phyloP scores from a whole-genome alignment of 441 rosid species.

The Pelargonium fulgidum region DNA sequence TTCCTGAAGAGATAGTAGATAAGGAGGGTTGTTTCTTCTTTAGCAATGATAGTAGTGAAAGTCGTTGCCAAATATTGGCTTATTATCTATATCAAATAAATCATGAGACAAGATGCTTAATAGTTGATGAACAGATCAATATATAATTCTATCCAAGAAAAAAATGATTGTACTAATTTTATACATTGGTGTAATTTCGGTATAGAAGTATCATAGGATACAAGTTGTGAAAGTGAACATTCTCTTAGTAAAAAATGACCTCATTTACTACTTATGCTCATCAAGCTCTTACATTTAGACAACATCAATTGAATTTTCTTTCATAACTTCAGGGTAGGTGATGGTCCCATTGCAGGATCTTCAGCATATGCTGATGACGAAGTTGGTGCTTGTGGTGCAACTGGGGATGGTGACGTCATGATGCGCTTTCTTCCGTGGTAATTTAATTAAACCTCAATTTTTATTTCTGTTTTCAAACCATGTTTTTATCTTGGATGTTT shows the following conservation, averaged over 20 bases:
- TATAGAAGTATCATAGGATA: not conserved
- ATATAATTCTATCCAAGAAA: not conserved
- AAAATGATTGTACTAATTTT: not conserved
- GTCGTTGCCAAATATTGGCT: not conserved
- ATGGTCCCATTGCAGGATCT: constrained; percentile 87
- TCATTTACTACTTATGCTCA: not conserved
- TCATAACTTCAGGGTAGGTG: constrained; percentile 63
- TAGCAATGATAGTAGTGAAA: not conserved
- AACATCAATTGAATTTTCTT: constrained; percentile 13
- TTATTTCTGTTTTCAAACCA: not conserved
- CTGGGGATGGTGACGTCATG: constrained; percentile 93
- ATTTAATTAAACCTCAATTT: constrained; percentile 8
- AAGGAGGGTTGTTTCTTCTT: not conserved
- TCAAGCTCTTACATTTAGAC: not conserved
- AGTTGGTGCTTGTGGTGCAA: constrained; percentile 94
- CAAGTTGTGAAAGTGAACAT: not conserved
- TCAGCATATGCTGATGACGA: constrained; percentile 76
- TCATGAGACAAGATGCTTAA: not conserved
- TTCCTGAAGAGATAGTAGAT: not conserved
- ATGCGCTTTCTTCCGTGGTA: constrained; percentile 98
- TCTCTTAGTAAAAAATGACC: not conserved
- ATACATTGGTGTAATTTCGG: not conserved
- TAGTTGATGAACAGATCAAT: not conserved
- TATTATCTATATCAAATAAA: not conserved
- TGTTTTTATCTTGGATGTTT: not conserved